Evolutionary conservation across 805 yeast genomes (phyloP).

Genomic region (Pichia thaimueangensis): DNA sequence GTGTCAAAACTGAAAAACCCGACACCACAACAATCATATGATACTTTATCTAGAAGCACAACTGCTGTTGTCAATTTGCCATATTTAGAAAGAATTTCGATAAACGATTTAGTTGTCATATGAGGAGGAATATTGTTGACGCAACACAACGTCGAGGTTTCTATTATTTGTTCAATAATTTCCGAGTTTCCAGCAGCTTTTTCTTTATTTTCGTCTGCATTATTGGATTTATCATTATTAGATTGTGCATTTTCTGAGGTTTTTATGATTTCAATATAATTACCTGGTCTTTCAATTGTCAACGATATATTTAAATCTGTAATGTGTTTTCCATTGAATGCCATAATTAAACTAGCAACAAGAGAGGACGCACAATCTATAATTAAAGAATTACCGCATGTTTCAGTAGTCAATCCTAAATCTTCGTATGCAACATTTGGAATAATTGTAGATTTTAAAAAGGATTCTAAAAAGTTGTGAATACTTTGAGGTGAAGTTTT

Average conservation of each 20-base stretch:
- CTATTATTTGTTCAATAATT: conserved; percentile 34
- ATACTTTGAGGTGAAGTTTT: conserved; percentile 28
- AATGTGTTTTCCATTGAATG: conserved; percentile 33
- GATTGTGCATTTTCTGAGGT: neutral
- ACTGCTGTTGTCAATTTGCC: conserved; percentile 37
- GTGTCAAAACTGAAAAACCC: conserved; percentile 45
- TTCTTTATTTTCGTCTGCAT: conserved; percentile 44
- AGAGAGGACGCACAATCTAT: conserved; percentile 45
- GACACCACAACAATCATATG: conserved; percentile 49
- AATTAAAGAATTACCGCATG: conserved; percentile 33
- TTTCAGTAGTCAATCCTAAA: conserved; percentile 25
- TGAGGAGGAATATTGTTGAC: conserved; percentile 39
- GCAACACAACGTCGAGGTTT: conserved; percentile 19
- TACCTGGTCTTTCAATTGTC: conserved; percentile 38
- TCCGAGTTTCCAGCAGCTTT: conserved; percentile 11
- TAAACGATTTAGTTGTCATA: conserved; percentile 37
- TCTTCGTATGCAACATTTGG: conserved; percentile 33
- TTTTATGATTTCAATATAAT: conserved; percentile 28
- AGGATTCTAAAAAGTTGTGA: conserved; percentile 40
- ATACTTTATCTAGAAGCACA: conserved; percentile 40
- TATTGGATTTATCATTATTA: conserved; percentile 36
- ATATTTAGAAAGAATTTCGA: conserved; percentile 35
- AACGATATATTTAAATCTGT: conserved; percentile 30
- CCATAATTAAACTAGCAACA: conserved; percentile 49
- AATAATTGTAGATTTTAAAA: conserved; percentile 38